Evolutionary conservation across 2,329 filamentous ascomycete genomes (phyloP), one percentile per base, ranked within the genome.

Genomic region (Arthrobotrys pseudoclavata): DNA sequence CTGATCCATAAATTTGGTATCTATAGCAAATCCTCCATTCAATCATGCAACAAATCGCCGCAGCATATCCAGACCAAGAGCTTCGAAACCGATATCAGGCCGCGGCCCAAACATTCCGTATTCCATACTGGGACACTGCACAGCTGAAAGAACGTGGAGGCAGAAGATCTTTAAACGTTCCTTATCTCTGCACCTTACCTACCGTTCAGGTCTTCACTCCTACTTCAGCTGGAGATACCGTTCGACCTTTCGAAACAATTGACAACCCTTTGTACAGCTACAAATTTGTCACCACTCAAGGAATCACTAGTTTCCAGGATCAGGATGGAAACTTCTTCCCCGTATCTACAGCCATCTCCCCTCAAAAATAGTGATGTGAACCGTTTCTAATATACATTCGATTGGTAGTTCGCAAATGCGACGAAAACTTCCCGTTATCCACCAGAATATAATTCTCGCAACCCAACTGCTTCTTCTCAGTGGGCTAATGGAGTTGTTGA

Each of bases 231-330:
- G 55, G 55, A 40, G 55, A 60, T n/a, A 40, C 34, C 6, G 4
- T 60, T 20, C 18, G 18, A 24, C 55, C 55, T 1, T 60, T 60
- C 20, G 82, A 84, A 29, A 82, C 81, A 4, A 83, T 88, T 31
- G 82, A 83, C 45, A 90, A 89, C 80, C 88, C 88, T 2, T 82
- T 90, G 0, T 85, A 85, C 79, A 85, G 84, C 69, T 90, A 86
- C 82, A 83, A 79, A 1, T 89, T 88, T 82, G 86, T 86, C 10
- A 47, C 20, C 10, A 29, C 29, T 6, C 50, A 53, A n/a, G 72
- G 72, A 4, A 45, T 79, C 81, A 72, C 75, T 61, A 83, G 31
- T 87, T 85, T 70, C 84, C 85, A 29, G 79, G 81, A 15, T 81
- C 82, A 66, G 52, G 81, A 76, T 80, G 82, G 79, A 37, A 82